These are phyloP conservation scores for Epichloe amarillans DNA, from an alignment of 2,329 filamentous ascomycete genomes.

Conservation along the genomic window DNA sequence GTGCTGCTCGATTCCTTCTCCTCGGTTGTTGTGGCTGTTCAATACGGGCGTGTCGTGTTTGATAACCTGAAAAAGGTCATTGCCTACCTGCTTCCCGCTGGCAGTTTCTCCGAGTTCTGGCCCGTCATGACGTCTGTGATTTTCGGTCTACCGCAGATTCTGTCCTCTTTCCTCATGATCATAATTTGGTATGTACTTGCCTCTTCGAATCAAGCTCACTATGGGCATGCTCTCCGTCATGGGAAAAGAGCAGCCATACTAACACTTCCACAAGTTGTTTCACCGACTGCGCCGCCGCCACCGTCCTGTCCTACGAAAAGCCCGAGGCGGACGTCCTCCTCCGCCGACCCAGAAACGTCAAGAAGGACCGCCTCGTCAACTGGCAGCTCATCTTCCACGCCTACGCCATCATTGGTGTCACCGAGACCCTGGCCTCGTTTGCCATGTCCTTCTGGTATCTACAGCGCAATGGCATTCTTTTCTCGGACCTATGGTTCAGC, in stretches of 20 bases:
- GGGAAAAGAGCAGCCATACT: too few relatives aligned
- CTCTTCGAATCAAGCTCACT: background rate
- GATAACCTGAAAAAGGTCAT: conserved; percentile 63
- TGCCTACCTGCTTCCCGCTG: conserved; percentile 60
- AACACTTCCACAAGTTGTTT: conserved; percentile 41
- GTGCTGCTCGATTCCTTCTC: conserved; percentile 65
- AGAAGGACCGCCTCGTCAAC: conserved; percentile 59
- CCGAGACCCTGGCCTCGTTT: conserved; percentile 46
- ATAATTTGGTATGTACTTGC: conserved; percentile 37
- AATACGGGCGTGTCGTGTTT: conserved; percentile 63
- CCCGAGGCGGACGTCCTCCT: conserved; percentile 64
- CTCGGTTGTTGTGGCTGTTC: conserved; percentile 57
- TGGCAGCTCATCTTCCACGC: conserved; percentile 59
- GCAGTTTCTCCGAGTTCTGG: conserved; percentile 64
- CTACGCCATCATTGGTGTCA: conserved; percentile 56
- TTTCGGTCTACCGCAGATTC: conserved; percentile 60
- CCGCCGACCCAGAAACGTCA: conserved; percentile 53
- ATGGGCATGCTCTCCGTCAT: too few relatives aligned
- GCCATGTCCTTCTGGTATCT: conserved; percentile 57
- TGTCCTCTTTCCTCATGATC: conserved; percentile 62
- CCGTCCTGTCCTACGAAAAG: conserved; percentile 61
- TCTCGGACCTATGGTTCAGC: conserved; percentile 52
- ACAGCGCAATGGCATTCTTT: conserved; percentile 48
- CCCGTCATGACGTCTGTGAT: conserved; percentile 60
- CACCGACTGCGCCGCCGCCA: conserved; percentile 63